Evolutionary conservation across 2,329 filamentous ascomycete genomes (phyloP), one percentile per base, ranked within the genome.

Genomic region (Paecilomyces sp.): DNA sequence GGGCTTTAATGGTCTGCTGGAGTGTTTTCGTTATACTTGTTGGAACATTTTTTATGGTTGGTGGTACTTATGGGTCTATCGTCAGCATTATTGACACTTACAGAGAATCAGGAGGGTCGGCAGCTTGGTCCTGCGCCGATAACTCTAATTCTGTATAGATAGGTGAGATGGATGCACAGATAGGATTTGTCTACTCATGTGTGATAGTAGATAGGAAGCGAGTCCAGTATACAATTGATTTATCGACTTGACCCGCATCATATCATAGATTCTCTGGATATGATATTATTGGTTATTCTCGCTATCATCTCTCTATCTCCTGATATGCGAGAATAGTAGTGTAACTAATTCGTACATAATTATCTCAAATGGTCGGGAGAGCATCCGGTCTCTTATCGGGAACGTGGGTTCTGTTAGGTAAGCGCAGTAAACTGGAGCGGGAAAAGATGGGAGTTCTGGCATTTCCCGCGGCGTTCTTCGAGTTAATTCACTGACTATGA

Each of bases 1-100:
- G 36, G 36, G 7, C 36, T 47, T 18, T 47, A n/a, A 47, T 47
- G 36, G n/a, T 18, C 7, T 47, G 13, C 8, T 47, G 36, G 36
- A 47, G 36, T 18, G 15, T 47, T n/a, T 75, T 75, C 54, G 67
- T 79, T 5, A 66, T 79, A 24, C 60, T 74, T 1, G 60, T 66
- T 1, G 77, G 77, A 2, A 69, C 64, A 0, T 81, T 80, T 60
- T 61, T 80, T 8, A 80, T 75, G 70, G 64, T 80, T 54, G 75
- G 70, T 3, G 79, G 78, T 1, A 80, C 78, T 0, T 81, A 80
- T 55, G 78, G 77, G 0, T 77, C 77, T 0, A 65, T 81, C 5
- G 67, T 77, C 7, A 69, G 65, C 3, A 78, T 79, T 34, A 71
- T 76, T 5, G 68, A 75, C 6, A 67, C 68, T 0, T 77, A 79